Percentiles rank a stretch among this genome's conserved stretches.
Conservation (phyloP, 2,329 filamentous ascomycete species). For the Fusarium setosum region DNA sequence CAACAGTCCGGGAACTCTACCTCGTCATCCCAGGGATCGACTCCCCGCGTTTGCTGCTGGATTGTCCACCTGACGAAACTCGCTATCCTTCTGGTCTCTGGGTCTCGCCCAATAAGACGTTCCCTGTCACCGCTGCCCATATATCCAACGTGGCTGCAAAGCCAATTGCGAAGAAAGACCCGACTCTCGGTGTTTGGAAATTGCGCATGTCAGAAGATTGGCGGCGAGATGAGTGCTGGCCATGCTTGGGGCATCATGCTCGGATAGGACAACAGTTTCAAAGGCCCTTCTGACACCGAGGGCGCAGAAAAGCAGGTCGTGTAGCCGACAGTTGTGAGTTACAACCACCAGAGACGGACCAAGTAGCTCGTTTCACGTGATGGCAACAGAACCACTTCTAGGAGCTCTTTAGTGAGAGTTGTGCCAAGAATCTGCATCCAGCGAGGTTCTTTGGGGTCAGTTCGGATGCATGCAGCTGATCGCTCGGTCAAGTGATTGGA, state of each 20-base stretch:
- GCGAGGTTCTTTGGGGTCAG: too few relatives aligned
- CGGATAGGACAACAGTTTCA: constrained; percentile 40
- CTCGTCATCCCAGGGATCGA: constrained; percentile 8
- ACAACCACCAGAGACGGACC: background rate
- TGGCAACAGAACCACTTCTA: too few relatives aligned
- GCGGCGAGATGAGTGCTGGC: constrained; percentile 48
- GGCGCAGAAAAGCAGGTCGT: background rate
- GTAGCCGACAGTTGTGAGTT: constrained; percentile 8
- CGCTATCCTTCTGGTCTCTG: constrained; percentile 42
- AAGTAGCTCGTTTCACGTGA: too few relatives aligned
- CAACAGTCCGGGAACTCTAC: constrained; percentile 46
- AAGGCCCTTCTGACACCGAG: constrained; percentile 41
- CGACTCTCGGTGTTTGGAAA: constrained; percentile 50
- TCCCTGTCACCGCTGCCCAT: constrained; percentile 41
- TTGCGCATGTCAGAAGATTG: constrained; percentile 53
- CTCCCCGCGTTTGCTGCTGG: constrained; percentile 31
- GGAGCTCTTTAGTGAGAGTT: too few relatives aligned
- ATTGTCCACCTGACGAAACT: constrained; percentile 53
- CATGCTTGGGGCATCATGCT: constrained; percentile 38
- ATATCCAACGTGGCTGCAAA: constrained; percentile 46
- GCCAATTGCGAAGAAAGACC: constrained; percentile 43
- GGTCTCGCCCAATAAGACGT: constrained; percentile 49
- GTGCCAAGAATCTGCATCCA: too few relatives aligned
- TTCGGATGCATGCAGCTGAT: too few relatives aligned
- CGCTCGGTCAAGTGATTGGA: too few relatives aligned